phyloP scores from a whole-genome alignment of 768 basidiomycete species.

The Omphalotus guepiniiformis region DNA sequence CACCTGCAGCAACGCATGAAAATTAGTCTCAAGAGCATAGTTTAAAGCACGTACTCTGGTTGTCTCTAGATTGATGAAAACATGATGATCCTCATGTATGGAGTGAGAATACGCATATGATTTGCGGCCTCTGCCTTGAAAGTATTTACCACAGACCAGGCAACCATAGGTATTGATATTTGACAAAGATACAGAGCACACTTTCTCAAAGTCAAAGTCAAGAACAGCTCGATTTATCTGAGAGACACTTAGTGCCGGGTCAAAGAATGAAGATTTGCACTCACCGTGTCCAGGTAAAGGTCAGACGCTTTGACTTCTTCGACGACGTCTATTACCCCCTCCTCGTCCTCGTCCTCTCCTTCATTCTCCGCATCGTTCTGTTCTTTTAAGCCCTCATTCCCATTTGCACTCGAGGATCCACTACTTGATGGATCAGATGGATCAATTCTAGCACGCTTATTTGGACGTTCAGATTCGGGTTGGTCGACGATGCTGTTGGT shows the following conservation, averaged over 20 bases:
- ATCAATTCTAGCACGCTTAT: slow-evolving; percentile 15
- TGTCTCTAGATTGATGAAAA: slow-evolving; percentile 94
- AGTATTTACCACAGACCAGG: slow-evolving; percentile 97
- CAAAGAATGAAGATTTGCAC: slow-evolving; percentile 24
- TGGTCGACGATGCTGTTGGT: not conserved
- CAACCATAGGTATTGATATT: slow-evolving; percentile 99
- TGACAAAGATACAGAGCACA: slow-evolving; percentile 93
- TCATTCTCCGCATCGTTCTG: slow-evolving; percentile 3
- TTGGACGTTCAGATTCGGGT: slow-evolving; percentile 13
- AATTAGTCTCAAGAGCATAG: slow-evolving; percentile 1
- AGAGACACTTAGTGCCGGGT: slow-evolving; percentile 2
- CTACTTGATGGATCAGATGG: not conserved
- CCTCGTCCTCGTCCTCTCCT: slow-evolving; percentile 29
- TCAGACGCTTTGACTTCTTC: slow-evolving; percentile 61
- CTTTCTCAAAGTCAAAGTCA: slow-evolving; percentile 99
- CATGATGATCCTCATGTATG: slow-evolving; percentile 97
- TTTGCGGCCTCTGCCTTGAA: slow-evolving; percentile 91
- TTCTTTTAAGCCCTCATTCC: not conserved
- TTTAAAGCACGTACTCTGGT: slow-evolving; percentile 63
- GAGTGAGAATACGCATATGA: slow-evolving; percentile 97
- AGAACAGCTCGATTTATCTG: slow-evolving; percentile 88
- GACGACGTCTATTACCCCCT: slow-evolving; percentile 19
- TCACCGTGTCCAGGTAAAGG: slow-evolving; percentile 90
- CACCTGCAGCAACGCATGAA: slow-evolving; percentile 52
- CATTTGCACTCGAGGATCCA: slow-evolving; percentile 3